phyloP scores from a whole-genome alignment of 2,329 filamentous ascomycete genomes.

The Fusarium falciforme region DNA sequence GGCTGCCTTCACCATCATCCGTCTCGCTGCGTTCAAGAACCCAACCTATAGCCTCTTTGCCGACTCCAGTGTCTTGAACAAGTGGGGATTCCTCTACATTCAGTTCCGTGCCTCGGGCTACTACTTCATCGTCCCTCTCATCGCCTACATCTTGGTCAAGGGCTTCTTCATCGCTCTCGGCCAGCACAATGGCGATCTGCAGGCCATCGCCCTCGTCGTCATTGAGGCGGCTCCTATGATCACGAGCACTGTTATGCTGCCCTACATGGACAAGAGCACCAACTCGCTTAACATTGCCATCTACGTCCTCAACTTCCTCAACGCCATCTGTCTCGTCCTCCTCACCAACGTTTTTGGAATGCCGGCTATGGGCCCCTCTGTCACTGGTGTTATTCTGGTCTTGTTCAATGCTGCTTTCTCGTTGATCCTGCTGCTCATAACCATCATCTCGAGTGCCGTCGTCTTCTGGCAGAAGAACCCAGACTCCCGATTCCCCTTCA shows the following conservation, averaged over 20 bases:
- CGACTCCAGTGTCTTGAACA: constrained; percentile 89
- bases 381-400: constrained; percentile 91
- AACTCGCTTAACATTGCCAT: constrained; percentile 97
- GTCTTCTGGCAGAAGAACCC: constrained; percentile 92
- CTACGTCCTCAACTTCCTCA: constrained; percentile 88
- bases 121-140: constrained; percentile 87
- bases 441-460: constrained; percentile 68
- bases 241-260: constrained; percentile 80
- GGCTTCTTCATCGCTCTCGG: constrained; percentile 87
- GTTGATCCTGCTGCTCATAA: constrained; percentile 82
- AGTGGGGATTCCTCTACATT: constrained; percentile 98
- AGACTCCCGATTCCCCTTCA: constrained; percentile 94
- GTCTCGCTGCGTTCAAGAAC: constrained; percentile 94
- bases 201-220: constrained; percentile 84
- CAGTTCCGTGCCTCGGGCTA: constrained; percentile 96
- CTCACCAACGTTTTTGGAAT: constrained; percentile 89
- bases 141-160: constrained; percentile 85
- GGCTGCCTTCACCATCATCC: constrained; percentile 90
- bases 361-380: constrained; percentile 83
- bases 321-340: constrained; percentile 87
- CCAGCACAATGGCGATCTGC: constrained; percentile 77
- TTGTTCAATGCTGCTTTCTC: constrained; percentile 87
- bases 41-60: constrained; percentile 96
- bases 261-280: constrained; percentile 99
- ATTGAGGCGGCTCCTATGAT: constrained; percentile 85